phyloP scores from a whole-genome alignment of 2,329 filamentous ascomycete species.

The Aureobasidium zeae region DNA sequence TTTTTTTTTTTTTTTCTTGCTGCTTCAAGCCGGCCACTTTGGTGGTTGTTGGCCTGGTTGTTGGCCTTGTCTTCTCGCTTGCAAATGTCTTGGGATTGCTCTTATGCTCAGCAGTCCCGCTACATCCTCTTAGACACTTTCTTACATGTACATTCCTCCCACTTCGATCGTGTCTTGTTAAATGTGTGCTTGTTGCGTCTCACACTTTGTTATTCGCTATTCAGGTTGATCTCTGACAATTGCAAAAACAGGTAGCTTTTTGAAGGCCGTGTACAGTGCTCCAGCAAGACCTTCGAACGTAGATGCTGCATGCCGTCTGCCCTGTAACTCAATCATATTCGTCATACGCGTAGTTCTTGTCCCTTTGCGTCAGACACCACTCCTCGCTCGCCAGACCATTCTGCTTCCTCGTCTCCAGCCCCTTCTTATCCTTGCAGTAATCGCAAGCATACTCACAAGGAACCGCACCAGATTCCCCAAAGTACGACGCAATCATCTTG shows the following conservation, averaged over 20 bases:
- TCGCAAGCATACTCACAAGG: slow-evolving; percentile 42
- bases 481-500: slow-evolving; percentile 63
- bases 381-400: slow-evolving; percentile 39
- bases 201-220: no score
- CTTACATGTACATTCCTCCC: no score
- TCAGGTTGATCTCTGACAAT: no score
- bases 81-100: slow-evolving; percentile 2
- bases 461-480: slow-evolving; percentile 49
- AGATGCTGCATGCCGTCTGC: no score
- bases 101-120: not conserved
- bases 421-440: slow-evolving; percentile 38
- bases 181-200: no score
- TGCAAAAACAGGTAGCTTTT: no score
- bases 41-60: not conserved
- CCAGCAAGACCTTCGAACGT: no score
- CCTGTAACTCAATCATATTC: slow-evolving; percentile 28
- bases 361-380: slow-evolving; percentile 40
- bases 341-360: slow-evolving; percentile 32
- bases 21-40: slow-evolving; percentile 6
- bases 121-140: no score
- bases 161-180: no score
- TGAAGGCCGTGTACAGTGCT: no score
- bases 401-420: slow-evolving; percentile 36
- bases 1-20: not conserved
- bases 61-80: no score